phyloP scores from a whole-genome alignment of 2,329 filamentous ascomycete genomes.

The Nothomitra cinnamomea region DNA sequence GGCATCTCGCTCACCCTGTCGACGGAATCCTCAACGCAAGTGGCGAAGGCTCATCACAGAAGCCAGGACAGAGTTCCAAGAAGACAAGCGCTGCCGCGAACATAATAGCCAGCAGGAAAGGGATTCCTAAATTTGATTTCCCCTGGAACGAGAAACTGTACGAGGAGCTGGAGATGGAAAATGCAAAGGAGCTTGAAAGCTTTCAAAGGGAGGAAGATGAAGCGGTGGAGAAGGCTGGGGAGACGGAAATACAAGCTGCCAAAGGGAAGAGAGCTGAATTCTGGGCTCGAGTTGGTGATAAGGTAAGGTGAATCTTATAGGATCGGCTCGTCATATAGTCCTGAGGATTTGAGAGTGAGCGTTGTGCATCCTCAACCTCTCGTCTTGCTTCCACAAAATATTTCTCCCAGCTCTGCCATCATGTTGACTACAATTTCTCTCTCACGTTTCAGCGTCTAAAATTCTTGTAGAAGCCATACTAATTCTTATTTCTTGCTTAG shows the following conservation, averaged over 20 bases:
- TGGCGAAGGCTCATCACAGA: conserved; percentile 42
- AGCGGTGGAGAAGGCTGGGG: conserved; percentile 85
- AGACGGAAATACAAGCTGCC: conserved; percentile 85
- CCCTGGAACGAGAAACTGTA: conserved; percentile 89
- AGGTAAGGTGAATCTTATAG: conserved; percentile 37
- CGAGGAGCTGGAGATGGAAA: conserved; percentile 56
- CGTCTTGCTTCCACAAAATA: not conserved
- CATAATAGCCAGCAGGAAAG: conserved; percentile 57
- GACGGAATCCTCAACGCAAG: conserved; percentile 67
- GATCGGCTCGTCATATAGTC: too few relatives aligned
- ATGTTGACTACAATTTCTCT: not conserved
- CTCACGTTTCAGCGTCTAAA: not conserved
- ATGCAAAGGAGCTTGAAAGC: conserved; percentile 58
- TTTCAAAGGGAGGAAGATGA: conserved; percentile 83
- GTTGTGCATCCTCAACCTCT: not conserved
- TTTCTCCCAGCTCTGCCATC: not conserved
- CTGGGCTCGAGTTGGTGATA: conserved; percentile 89
- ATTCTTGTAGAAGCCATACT: not conserved
- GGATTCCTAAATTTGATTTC: conserved; percentile 47
- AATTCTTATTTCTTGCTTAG: conserved; percentile 27
- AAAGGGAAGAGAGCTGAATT: conserved; percentile 92
- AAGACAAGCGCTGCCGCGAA: conserved; percentile 44
- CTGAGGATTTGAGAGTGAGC: too few relatives aligned
- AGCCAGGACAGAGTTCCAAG: conserved; percentile 14
- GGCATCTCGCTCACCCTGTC: conserved; percentile 63